Percentiles rank a stretch among this genome's conserved stretches.
Evolutionary conservation across 2,329 filamentous ascomycete species (phyloP).

Genomic region (Clarireedia hainanense): DNA sequence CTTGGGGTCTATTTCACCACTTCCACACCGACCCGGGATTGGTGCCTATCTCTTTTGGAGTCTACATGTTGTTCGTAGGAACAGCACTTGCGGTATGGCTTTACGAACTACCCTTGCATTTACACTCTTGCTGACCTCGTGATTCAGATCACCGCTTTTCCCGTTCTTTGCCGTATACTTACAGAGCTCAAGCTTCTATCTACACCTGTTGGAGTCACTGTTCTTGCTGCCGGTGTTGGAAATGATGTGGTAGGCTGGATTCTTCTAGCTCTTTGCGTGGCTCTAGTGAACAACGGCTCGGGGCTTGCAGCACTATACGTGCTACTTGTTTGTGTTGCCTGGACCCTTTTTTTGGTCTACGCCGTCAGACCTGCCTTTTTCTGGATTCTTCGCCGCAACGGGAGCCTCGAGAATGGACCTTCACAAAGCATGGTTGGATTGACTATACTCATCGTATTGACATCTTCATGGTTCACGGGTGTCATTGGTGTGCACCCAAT

Average conservation of each 20-base stretch:
- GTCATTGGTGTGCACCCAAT: slow-evolving; percentile 92
- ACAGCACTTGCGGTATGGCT: slow-evolving; percentile 63
- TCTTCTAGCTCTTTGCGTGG: slow-evolving; percentile 83
- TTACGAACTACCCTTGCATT: not conserved
- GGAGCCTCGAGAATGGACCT: slow-evolving; percentile 79
- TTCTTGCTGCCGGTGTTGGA: slow-evolving; percentile 81
- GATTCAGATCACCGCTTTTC: slow-evolving; percentile 69
- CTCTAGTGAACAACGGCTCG: slow-evolving; percentile 78
- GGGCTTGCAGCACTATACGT: slow-evolving; percentile 82
- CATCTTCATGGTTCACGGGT: slow-evolving; percentile 78
- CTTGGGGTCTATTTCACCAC: slow-evolving; percentile 71
- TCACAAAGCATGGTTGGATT: slow-evolving; percentile 77
- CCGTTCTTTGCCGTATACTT: slow-evolving; percentile 87
- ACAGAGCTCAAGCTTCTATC: slow-evolving; percentile 81
- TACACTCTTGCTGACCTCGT: not conserved
- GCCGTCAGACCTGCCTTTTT: slow-evolving; percentile 66
- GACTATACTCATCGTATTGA: slow-evolving; percentile 70
- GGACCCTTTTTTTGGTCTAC: slow-evolving; percentile 66
- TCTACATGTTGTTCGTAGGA: slow-evolving; percentile 74
- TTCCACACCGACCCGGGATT: slow-evolving; percentile 46
- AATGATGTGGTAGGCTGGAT: slow-evolving; percentile 94
- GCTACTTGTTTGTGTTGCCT: slow-evolving; percentile 67
- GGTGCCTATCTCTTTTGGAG: slow-evolving; percentile 51
- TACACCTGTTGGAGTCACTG: slow-evolving; percentile 79
- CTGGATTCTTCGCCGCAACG: slow-evolving; percentile 64